Conservation (phyloP, 2,329 filamentous ascomycete genomes). For the Ascochyta clinopodiicola region DNA sequence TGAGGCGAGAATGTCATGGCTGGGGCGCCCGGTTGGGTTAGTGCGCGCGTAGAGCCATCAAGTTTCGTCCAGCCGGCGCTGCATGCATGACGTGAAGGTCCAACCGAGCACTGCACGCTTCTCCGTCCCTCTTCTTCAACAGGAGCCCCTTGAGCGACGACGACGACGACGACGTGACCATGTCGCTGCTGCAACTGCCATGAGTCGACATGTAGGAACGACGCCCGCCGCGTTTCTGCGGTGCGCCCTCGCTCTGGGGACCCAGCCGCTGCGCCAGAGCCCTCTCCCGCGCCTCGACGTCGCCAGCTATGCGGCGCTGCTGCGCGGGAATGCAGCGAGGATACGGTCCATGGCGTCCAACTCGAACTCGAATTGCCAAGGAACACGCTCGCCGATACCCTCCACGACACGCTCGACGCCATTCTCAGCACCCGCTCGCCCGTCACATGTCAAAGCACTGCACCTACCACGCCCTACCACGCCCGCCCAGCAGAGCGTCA, state of each 20-base stretch:
- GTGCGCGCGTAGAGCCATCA: constrained; percentile 4
- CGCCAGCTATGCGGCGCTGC: constrained; percentile 14
- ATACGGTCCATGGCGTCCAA: constrained; percentile 20
- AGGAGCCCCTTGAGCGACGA: constrained; percentile 6
- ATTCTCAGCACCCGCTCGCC: constrained; percentile 10
- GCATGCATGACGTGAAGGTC: constrained; percentile 12
- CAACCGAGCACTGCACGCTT: background rate
- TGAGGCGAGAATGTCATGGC: constrained; percentile 17
- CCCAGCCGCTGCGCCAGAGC: constrained; percentile 32
- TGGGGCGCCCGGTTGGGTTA: constrained; percentile 1
- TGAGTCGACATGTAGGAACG: constrained; percentile 54
- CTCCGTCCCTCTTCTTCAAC: constrained; percentile 10
- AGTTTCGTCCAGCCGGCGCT: background rate
- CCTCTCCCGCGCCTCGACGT: constrained; percentile 23
- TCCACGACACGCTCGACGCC: background rate
- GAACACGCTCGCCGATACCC: background rate
- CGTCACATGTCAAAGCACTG: constrained; percentile 19
- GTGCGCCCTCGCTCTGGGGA: constrained; percentile 32
- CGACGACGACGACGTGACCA: constrained; percentile 27
- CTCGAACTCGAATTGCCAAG: constrained; percentile 10
- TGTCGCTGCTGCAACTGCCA: constrained; percentile 46
- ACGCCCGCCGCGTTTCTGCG: constrained; percentile 44
- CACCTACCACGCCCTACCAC: constrained; percentile 13
- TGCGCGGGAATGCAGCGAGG: constrained; percentile 6
- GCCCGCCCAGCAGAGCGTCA: constrained; percentile 29